These are phyloP conservation scores for Saccharomyces jurei DNA, from an alignment of 805 yeast genomes.

Conservation along the genomic window DNA sequence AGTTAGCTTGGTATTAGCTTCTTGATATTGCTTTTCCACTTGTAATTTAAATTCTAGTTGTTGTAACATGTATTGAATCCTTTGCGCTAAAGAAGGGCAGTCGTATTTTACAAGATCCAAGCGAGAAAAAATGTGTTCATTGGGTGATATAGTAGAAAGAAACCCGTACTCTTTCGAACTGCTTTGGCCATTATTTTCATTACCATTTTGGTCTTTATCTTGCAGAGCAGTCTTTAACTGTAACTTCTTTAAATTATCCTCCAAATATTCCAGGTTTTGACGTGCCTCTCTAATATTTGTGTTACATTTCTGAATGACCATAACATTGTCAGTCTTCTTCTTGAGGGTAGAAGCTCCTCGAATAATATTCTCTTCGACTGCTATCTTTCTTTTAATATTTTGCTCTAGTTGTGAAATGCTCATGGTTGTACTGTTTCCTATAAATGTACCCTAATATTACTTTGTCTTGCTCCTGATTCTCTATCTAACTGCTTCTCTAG, in stretches of 20 bases:
- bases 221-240: conserved; percentile 13
- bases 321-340: conserved; percentile 67
- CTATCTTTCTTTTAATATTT: conserved; percentile 79
- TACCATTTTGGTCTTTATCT: conserved; percentile 2
- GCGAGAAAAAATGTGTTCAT: conserved; percentile 43
- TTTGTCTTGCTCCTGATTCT: not conserved
- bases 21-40: conserved; percentile 87
- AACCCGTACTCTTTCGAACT: conserved; percentile 20
- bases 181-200: conserved; percentile 2
- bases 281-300: conserved; percentile 86
- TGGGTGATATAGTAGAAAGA: conserved; percentile 33
- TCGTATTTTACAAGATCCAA: conserved; percentile 84
- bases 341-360: conserved; percentile 79
- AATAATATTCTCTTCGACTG: conserved; percentile 79
- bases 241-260: conserved; percentile 63
- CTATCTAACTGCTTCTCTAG: not conserved
- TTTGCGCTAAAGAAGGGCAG: conserved; percentile 88
- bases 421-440: not conserved
- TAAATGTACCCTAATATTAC: not conserved
- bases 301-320: conserved; percentile 85
- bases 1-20: conserved; percentile 83
- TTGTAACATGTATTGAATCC: conserved; percentile 91
- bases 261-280: conserved; percentile 81
- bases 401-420: conserved; percentile 26
- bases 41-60: conserved; percentile 89